phyloP scores from a whole-genome alignment of 495 filamentous ascomycete species.

The Neurospora africana region DNA sequence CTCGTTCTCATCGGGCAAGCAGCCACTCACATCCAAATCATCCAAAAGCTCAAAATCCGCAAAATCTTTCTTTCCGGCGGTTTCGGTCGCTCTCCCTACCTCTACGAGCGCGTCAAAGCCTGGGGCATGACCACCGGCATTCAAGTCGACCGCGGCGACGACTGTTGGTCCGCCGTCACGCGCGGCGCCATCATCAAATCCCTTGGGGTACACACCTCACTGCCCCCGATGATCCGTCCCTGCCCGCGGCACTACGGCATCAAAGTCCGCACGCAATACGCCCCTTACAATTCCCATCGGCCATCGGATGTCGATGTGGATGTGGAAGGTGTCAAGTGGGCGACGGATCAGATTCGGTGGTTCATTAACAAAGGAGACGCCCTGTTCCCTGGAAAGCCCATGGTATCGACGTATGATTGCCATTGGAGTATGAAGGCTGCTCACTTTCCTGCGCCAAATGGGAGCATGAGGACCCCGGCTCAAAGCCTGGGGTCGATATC shows the following conservation, averaged over 20 bases:
- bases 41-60: constrained; percentile 10
- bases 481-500: background rate
- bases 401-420: constrained; percentile 10
- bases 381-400: constrained; percentile 14
- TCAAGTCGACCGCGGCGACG: constrained; percentile 12
- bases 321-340: constrained; percentile 12
- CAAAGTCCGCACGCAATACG: constrained; percentile 9
- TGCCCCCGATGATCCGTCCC: constrained; percentile 5
- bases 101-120: constrained; percentile 8
- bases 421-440: constrained; percentile 13
- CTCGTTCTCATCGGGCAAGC: constrained; percentile 14
- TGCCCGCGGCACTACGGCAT: constrained; percentile 24
- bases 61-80: constrained; percentile 20
- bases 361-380: constrained; percentile 16
- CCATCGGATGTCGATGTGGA: constrained; percentile 6
- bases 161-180: constrained; percentile 22
- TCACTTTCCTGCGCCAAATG: constrained; percentile 6
- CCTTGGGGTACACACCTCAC: constrained; percentile 16
- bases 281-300: constrained; percentile 7
- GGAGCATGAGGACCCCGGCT: background rate
- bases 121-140: constrained; percentile 10
- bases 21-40: constrained; percentile 13
- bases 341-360: constrained; percentile 19
- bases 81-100: constrained; percentile 15
- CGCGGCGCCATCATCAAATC: constrained; percentile 23